Percentiles rank a stretch among this genome's conserved stretches.
Evolutionary conservation across 2,329 filamentous ascomycete species (phyloP).

Genomic region (Gyromitra esculenta): DNA sequence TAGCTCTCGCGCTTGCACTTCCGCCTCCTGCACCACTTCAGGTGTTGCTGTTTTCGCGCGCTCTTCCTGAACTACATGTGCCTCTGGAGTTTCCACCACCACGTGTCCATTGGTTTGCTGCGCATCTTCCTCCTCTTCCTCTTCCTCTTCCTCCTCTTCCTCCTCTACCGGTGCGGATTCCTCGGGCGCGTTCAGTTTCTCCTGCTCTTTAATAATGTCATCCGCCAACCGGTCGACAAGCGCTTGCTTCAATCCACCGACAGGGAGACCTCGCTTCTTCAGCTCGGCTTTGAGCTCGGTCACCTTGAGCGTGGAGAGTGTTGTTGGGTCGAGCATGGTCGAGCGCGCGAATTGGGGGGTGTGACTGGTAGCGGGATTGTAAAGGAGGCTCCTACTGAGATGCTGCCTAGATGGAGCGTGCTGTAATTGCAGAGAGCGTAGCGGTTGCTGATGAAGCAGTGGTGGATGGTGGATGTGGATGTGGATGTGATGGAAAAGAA

Average conservation of each 20-base stretch:
- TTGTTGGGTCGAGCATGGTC: constrained; percentile 55
- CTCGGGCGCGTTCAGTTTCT: constrained; percentile 59
- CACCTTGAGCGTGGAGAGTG: constrained; percentile 69
- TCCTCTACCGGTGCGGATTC: constrained; percentile 29
- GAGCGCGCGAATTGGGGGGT: neutral
- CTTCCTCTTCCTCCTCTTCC: constrained; percentile 37
- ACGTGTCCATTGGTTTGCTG: constrained; percentile 7
- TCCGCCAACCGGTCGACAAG: constrained; percentile 72
- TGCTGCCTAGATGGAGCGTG: neutral
- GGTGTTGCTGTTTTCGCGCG: constrained; percentile 28
- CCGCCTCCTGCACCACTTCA: constrained; percentile 12
- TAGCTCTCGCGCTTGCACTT: constrained; percentile 8
- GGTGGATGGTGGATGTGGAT: neutral
- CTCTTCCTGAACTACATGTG: neutral
- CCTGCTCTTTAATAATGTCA: constrained; percentile 60
- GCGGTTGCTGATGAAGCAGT: neutral
- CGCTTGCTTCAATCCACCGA: constrained; percentile 76
- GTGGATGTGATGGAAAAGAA: neutral
- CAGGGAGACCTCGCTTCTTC: constrained; percentile 74
- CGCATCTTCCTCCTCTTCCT: constrained; percentile 25
- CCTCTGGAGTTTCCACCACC: neutral
- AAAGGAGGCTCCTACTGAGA: neutral
- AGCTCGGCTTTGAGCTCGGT: constrained; percentile 78
- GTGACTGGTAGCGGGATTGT: neutral
- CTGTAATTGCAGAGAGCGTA: neutral